phyloP scores from a whole-genome alignment of 2,329 filamentous ascomycete species.

The Trichoderma hamatum region DNA sequence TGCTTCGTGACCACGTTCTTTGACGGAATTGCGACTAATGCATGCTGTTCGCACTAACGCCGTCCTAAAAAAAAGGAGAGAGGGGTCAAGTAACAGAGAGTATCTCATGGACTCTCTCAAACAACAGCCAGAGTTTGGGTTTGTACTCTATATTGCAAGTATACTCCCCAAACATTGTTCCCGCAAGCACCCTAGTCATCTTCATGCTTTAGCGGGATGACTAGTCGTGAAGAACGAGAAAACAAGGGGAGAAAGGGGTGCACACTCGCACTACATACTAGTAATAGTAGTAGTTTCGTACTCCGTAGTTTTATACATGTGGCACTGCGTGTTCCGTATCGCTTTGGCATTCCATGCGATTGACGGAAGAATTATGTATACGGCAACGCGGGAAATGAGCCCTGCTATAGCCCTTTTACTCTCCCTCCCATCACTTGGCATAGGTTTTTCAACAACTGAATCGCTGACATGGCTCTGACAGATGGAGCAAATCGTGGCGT shows the following conservation, averaged over 20 bases:
- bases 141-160: neutral
- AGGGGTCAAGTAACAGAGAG: neutral
- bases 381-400: neutral
- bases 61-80: neutral
- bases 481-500: slow-evolving; percentile 28
- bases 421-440: neutral
- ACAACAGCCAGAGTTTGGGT: slow-evolving; percentile 1
- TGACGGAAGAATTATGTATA: neutral
- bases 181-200: slow-evolving; percentile 21
- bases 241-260: slow-evolving; percentile 13
- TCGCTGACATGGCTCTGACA: neutral
- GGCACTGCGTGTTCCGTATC: slow-evolving; percentile 3
- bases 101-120: neutral
- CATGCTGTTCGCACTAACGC: slow-evolving; percentile 12
- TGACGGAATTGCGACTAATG: slow-evolving; percentile 3
- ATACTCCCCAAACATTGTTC: neutral
- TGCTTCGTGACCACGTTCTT: slow-evolving; percentile 10
- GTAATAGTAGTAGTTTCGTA: neutral
- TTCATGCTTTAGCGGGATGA: slow-evolving; percentile 17
- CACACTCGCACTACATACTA: slow-evolving; percentile 2
- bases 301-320: neutral
- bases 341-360: slow-evolving; percentile 6
- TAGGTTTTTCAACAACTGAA: neutral
- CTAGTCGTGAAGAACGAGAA: slow-evolving; percentile 17
- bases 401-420: neutral